Conservation (phyloP, 2,329 filamentous ascomycete species). For the Pseudocercospora macadamiae region DNA sequence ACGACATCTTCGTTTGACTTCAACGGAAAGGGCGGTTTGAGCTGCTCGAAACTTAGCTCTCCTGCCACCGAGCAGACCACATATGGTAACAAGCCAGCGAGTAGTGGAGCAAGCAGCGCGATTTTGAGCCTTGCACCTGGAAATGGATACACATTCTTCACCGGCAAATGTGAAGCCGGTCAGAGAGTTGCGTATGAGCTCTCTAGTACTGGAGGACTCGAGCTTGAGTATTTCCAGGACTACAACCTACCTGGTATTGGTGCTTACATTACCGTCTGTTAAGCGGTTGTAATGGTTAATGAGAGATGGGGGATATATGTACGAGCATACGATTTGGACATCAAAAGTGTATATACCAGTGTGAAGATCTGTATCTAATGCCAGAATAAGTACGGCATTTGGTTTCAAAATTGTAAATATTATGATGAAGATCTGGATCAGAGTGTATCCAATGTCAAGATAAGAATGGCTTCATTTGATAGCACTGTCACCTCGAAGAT, state of each 20-base stretch:
- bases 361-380: not conserved
- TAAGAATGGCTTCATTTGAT: no score
- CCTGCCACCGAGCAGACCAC: slow-evolving; percentile 55
- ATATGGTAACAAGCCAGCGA: slow-evolving; percentile 46
- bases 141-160: slow-evolving; percentile 22
- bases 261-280: slow-evolving; percentile 34
- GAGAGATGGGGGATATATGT: slow-evolving; percentile 1
- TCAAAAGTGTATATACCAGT: not conserved
- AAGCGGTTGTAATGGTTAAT: slow-evolving; percentile 8
- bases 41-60: slow-evolving; percentile 44
- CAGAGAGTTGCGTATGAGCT: slow-evolving; percentile 19
- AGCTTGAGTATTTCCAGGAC: slow-evolving; percentile 20
- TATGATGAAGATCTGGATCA: no score
- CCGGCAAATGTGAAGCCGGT: slow-evolving; percentile 19
- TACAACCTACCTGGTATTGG: slow-evolving; percentile 31
- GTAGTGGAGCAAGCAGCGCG: not conserved
- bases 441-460: no score
- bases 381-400: no score
- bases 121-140: slow-evolving; percentile 14
- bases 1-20: slow-evolving; percentile 62
- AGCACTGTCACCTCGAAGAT: no score
- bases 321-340: slow-evolving; percentile 1
- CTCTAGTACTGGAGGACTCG: slow-evolving; percentile 16
- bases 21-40: slow-evolving; percentile 28
- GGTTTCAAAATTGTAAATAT: no score